Conservation (phyloP, 2,329 filamentous ascomycete genomes). For the Raffaelea albimanens region DNA sequence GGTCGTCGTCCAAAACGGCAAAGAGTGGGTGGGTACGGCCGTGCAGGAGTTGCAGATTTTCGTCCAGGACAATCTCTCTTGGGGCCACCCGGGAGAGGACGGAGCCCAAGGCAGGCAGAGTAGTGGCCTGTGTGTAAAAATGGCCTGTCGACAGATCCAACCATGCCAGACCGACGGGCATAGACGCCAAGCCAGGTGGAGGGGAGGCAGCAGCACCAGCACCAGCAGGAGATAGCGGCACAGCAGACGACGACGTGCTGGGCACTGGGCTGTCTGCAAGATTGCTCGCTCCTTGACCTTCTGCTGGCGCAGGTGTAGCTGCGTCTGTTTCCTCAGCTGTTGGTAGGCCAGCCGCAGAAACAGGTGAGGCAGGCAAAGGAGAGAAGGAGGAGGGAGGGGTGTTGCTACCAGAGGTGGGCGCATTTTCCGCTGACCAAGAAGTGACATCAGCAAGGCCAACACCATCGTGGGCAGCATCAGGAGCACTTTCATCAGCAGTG, state of each 20-base stretch:
- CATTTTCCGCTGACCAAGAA: no score
- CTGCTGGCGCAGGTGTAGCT: no score
- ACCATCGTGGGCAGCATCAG: no score
- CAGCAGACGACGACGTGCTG: not conserved
- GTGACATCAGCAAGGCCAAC: no score
- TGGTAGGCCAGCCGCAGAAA: not conserved
- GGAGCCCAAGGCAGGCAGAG: slow-evolving; percentile 63
- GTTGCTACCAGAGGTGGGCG: no score
- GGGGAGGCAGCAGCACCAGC: not conserved
- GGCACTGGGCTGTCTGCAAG: no score
- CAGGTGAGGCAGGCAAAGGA: not conserved
- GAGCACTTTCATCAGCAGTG: no score
- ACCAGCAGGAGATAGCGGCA: not conserved
- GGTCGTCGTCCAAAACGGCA: slow-evolving; percentile 60
- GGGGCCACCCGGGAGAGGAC: slow-evolving; percentile 75
- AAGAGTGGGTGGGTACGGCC: slow-evolving; percentile 43
- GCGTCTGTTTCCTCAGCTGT: no score
- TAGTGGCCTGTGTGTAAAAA: slow-evolving; percentile 76
- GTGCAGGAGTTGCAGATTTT: slow-evolving; percentile 35
- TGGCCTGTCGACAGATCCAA: slow-evolving; percentile 90
- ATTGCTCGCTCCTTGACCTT: no score
- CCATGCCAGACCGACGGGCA: slow-evolving; percentile 72
- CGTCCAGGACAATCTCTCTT: slow-evolving; percentile 73
- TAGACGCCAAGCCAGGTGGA: slow-evolving; percentile 9
- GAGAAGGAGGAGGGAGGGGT: slow-evolving; percentile 4